Base-by-base conservation (phyloP, 1,284 basidiomycete species). In the Serendipita sp. region DNA sequence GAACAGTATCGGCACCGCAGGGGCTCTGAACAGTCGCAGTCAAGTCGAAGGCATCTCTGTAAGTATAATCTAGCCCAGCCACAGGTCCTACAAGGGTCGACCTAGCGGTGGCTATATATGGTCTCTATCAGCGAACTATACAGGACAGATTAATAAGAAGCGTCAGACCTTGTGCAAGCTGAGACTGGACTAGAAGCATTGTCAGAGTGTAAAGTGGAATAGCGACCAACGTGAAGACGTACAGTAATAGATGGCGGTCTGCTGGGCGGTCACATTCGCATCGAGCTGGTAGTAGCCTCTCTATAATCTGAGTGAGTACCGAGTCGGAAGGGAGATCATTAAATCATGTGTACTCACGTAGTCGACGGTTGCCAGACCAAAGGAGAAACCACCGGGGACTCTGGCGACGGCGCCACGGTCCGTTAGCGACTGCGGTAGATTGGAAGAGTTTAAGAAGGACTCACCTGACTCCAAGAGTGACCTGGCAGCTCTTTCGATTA, bases 331-430 rank as follows among this genome's bases (percentile, higher is more conserved):
- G 2, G 17, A 44, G 12, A 0, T 0, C 17, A 12, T 17, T 44
- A 44, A 44, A 44, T 44, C 42, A 44, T 17, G 5, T 41, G 38
- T 5, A 41, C 45, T 22, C 29, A 49, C 45, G 53, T 58, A 58
- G 53, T 58, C 53, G 29, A 58, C 53, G 0, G 53, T 30, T n/a
- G 53, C 53, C 1, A 58, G 4, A 58, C 26, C 53, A 32, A 58
- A 58, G 53, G 53, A 58, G 53, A 58, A 58, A n/a, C 53, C 53
- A 30, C 53, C 53, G 17, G 53, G 53, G 6, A 58, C 53, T 10
- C 53, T 22, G 17, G n/a, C 43, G 17, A 10, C 15, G 29, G 15
- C 29, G 8, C n/a, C 0, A 22, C 47, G 17, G 17, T 5, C 29
- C 29, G 17, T 49, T 30, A 49, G 47, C 47, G 15, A 49, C 47